Conservation (phyloP, 1,284 basidiomycete species). For the Sphaerobolus stellatus region DNA sequence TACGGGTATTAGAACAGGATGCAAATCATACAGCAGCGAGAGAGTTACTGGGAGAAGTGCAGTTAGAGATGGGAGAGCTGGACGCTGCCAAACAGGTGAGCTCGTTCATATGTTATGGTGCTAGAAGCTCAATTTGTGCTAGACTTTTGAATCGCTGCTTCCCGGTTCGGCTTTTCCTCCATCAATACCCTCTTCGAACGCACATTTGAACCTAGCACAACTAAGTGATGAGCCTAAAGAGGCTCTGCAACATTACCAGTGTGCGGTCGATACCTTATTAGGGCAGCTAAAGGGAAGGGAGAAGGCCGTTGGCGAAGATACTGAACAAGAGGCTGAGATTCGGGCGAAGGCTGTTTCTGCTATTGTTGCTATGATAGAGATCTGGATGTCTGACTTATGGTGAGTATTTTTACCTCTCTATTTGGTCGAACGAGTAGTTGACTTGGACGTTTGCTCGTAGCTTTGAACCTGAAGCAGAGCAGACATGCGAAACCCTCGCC, state of each 20-base stretch:
- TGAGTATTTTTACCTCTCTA: slow-evolving; percentile 35
- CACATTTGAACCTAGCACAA: slow-evolving; percentile 90
- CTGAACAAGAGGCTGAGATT: slow-evolving; percentile 58
- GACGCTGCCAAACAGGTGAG: slow-evolving; percentile 70
- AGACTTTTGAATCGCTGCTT: slow-evolving; percentile 68
- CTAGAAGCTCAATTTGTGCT: not conserved
- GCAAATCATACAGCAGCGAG: slow-evolving; percentile 68
- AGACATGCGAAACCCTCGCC: slow-evolving; percentile 79
- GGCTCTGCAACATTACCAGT: slow-evolving; percentile 79
- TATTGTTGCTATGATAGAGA: slow-evolving; percentile 89
- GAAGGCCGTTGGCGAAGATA: slow-evolving; percentile 43
- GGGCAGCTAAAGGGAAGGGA: slow-evolving; percentile 71
- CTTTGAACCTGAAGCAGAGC: slow-evolving; percentile 77
- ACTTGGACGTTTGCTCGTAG: slow-evolving; percentile 47
- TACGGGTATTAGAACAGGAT: slow-evolving; percentile 67
- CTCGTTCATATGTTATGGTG: no score
- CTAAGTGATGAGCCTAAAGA: slow-evolving; percentile 74
- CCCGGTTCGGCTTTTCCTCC: slow-evolving; percentile 59
- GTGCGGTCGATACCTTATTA: slow-evolving; percentile 75
- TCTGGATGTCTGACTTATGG: slow-evolving; percentile 98
- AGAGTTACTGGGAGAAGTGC: slow-evolving; percentile 76
- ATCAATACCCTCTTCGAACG: slow-evolving; percentile 69
- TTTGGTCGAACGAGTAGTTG: slow-evolving; percentile 1
- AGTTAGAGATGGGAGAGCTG: slow-evolving; percentile 77
- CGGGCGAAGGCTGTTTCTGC: slow-evolving; percentile 78